Percentiles rank a stretch among this genome's conserved stretches.
Conservation (phyloP, 768 basidiomycete species). For the Clavaria fumosa region DNA sequence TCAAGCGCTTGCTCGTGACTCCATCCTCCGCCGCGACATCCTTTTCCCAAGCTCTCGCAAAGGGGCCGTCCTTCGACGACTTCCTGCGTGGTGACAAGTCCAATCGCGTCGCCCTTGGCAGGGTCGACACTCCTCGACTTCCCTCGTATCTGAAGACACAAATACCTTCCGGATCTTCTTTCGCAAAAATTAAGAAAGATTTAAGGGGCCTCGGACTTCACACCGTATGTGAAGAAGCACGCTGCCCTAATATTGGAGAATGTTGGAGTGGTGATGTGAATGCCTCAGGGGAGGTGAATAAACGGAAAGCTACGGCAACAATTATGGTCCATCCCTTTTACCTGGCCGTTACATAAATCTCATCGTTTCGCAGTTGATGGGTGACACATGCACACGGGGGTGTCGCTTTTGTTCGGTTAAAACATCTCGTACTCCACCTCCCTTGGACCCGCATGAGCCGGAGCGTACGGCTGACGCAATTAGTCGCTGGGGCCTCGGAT, state of each 20-base stretch:
- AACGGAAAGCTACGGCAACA: slow-evolving; percentile 84
- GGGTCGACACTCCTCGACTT: slow-evolving; percentile 61
- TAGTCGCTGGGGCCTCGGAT: slow-evolving; percentile 93
- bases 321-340: slow-evolving; percentile 63
- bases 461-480: slow-evolving; percentile 98
- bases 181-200: slow-evolving; percentile 88
- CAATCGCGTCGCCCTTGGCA: slow-evolving; percentile 57
- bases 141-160: slow-evolving; percentile 82
- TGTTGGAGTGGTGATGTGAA: slow-evolving; percentile 88
- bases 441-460: slow-evolving; percentile 90
- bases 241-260: slow-evolving; percentile 99
- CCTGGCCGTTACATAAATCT: slow-evolving; percentile 1
- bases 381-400: slow-evolving; percentile 95
- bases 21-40: slow-evolving; percentile 24
- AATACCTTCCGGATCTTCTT: slow-evolving; percentile 81
- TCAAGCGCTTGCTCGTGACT: slow-evolving; percentile 31
- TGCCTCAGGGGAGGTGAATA: slow-evolving; percentile 50
- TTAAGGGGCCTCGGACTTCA: slow-evolving; percentile 81
- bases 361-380: slow-evolving; percentile 63
- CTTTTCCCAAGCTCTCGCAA: slow-evolving; percentile 38
- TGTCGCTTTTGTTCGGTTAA: slow-evolving; percentile 97
- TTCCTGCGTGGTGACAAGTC: slow-evolving; percentile 52
- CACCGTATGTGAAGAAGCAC: slow-evolving; percentile 96
- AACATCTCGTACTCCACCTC: slow-evolving; percentile 76
- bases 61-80: slow-evolving; percentile 66